A percentile compares a stretch with the other conserved stretches of the same genome.
Conservation (phyloP, 2,329 filamentous ascomycete genomes). For the Apiospora aurea region DNA sequence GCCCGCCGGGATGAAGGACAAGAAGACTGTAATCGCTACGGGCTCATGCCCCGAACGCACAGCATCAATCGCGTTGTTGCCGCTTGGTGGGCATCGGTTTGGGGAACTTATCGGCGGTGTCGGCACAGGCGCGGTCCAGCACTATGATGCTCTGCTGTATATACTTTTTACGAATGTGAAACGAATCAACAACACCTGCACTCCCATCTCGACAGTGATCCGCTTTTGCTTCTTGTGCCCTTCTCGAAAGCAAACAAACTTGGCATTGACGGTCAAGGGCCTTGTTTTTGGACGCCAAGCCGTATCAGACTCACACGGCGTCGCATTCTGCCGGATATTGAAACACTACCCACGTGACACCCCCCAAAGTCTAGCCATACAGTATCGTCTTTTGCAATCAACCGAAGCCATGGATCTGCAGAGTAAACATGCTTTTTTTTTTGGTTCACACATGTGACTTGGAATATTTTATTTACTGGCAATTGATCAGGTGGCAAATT, state of each 20-base stretch:
- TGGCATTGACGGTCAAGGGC: not conserved
- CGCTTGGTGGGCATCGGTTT: conserved; percentile 20
- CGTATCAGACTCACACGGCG: not conserved
- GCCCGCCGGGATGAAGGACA: not conserved
- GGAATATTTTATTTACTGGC: not conserved
- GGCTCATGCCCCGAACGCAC: conserved; percentile 21
- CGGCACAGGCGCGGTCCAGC: not conserved
- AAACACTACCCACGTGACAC: conserved; percentile 9
- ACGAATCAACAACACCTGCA: conserved; percentile 19
- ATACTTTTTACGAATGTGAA: conserved; percentile 21
- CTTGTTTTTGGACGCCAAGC: not conserved
- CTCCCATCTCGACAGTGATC: not conserved
- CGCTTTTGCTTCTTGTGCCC: not conserved
- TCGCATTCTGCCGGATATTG: conserved; percentile 5
- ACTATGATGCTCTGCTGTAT: conserved; percentile 21
- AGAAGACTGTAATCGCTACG: not conserved
- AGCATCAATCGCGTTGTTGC: conserved; percentile 23
- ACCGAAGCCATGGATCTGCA: not conserved
- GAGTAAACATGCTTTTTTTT: conserved; percentile 4
- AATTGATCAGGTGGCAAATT: not conserved
- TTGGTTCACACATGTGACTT: not conserved
- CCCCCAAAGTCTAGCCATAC: not conserved
- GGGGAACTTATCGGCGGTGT: conserved; percentile 19
- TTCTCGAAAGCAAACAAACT: not conserved
- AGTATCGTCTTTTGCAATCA: not conserved